Base-by-base conservation (phyloP, 192 early-diverging fungal species). In the Mortierella antarctica region DNA sequence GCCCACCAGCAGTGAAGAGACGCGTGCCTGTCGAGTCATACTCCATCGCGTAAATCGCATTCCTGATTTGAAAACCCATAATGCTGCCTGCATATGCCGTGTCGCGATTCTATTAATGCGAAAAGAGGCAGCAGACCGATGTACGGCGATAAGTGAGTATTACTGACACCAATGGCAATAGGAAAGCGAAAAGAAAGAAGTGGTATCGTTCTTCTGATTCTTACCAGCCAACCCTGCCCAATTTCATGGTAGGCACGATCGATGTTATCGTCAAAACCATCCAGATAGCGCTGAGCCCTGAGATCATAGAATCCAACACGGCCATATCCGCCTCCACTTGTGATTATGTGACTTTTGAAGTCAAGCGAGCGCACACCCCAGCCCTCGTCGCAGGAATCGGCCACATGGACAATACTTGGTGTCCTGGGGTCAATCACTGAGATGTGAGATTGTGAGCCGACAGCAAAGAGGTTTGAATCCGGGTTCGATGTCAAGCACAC, bases 341-440 rank as follows among this genome's bases (percentile, higher is more conserved):
- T 86, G 45, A 93, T 51, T 15, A 89, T 84, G 46, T 83, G 78
- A 18, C 77, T 75, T 56, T 74, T 70, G 44, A 78, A 80, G 46
- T 83, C 72, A 3, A 93, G 23, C 5, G 89, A 86, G 15, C 93
- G 78, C 2, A 94, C 92, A 9, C 93, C 93, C 88, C 91, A 92
- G 5, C 88, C 90, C 6, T 90, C 89, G 82, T 94, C 92, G 55
- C 87, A 73, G 12, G 88, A 89, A 8, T 86, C 84, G 52, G 88
- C 64, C 7, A 72, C 79, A 42, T 87, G 87, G 6, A 87, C 90
- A 45, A 88, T 64, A 12, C 49, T 47, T 3, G 67, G 40, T 0
- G 52, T 47, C 17, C 84, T 57, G 6, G 82, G 76, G 46, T 85
- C 84, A 5, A 83, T 42, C 13, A 85, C 23, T 13, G 76, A 72